Evolutionary conservation across 2,329 filamentous ascomycete genomes (phyloP), one percentile per base, ranked within the genome.

Genomic region (Leptographium lundbergii): DNA sequence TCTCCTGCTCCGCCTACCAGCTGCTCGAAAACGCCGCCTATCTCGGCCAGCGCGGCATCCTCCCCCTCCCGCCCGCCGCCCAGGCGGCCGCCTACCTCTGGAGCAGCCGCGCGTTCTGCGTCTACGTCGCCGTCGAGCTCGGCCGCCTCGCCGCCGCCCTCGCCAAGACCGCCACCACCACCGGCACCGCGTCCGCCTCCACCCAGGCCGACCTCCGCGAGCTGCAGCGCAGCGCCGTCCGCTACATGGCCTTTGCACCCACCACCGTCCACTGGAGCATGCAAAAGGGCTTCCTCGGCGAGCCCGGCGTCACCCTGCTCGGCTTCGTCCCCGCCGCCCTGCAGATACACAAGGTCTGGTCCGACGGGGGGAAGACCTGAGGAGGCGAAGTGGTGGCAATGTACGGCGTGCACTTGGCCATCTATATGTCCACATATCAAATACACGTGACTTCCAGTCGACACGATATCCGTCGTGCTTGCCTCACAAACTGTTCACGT

Each of bases 201-300:
- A 24, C 48, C 32, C 32, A 34, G 48, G 63, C 56, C 45, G 74
- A 73, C 67, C 74, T 76, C 61, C 75, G 73, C 65, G 69, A 74
- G 61, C 91, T 82, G 81, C 85, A 80, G 77, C 82, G 79, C 68
- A 81, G 85, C 67, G 73, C 92, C 57, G 75, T 84, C 24, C 80
- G 85, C 50, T 91, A 90, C 72, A 68, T 82, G 62, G 84, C 87
- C 36, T 95, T 89, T 84, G 83, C 88, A 59, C 90, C 91, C 36
- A 75, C 95, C 69, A 92, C 89, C 62, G 68, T 92, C 29, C 90
- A 96, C 74, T 96, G 88, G 86, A 87, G 89, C 66, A 70, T 86
- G 48, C 83, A 88, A 61, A 75, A 81, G 59, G 89, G 88, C 0
- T 67, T 71, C 47, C 65, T 80, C 57, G 69, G 70, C 42, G 76